Evolutionary conservation across 2,329 filamentous ascomycete genomes (phyloP), one percentile per base, ranked within the genome.

Genomic region (Xylaria sp.): DNA sequence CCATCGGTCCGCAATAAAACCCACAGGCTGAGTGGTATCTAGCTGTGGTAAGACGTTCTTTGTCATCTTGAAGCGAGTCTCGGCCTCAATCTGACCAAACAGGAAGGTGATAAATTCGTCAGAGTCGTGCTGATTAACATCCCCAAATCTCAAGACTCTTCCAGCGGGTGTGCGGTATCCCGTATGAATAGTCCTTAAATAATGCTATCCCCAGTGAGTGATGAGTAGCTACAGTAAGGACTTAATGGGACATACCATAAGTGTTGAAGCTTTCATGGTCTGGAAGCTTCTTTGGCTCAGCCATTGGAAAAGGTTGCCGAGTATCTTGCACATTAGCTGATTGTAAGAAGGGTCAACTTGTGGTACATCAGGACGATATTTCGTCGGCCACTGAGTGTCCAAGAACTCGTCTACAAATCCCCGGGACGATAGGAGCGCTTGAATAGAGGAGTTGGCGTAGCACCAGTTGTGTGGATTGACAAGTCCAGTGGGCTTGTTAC

Each of bases 381-480:
- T 84, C 84, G 88, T 76, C 84, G 88, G 73, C 91, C 88, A 85
- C 80, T 86, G 75, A 77, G 83, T 74, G 78, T 87, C 81, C 81
- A 93, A 76, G 77, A 91, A 77, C 83, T 91, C 83, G 81, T 89
- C 78, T 81, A 87, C 83, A 86, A 97, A 86, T 81, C 88, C 81
- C 76, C 88, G 77, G 0, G 94, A 95, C 1, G 90, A 91, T 67
- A 92, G 92, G 21, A 98, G 82, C 69, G 92, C 92, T 79, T 98
- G 95, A 29, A 98, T 84, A 0, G 91, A 91, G n/a, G 93, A 91
- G 79, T 97, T 98, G 84, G 96, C 94, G 77, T 97, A 98, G 78
- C 95, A 98, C 72, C 92, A 94, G 55, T 92, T 91, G 0, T 90
- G 88, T 48, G 93, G 92, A 74, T 98, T 98, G 67, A 89, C 83